These are phyloP conservation scores for Aphanomyces invadans DNA, from an alignment of 352 stramenopile species.

Conservation along the genomic window DNA sequence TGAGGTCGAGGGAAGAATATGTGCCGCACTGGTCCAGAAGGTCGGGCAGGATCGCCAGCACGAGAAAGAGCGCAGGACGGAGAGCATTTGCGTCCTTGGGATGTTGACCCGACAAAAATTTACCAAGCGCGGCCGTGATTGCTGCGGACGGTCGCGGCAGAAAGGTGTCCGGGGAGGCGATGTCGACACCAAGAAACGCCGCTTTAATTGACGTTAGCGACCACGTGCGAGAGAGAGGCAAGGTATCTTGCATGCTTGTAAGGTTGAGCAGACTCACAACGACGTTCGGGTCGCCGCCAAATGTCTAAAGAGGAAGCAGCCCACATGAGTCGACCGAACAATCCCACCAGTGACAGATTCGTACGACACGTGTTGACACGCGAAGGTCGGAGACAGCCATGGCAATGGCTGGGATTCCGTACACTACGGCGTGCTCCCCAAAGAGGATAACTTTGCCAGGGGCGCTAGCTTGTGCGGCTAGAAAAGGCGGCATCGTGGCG, in stretches of 20 bases:
- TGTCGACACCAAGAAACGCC: constrained; percentile 31
- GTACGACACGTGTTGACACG: constrained; percentile 67
- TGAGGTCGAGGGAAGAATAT: no score
- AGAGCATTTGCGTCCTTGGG: constrained; percentile 36
- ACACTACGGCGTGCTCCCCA: constrained; percentile 86
- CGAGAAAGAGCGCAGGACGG: constrained; percentile 14
- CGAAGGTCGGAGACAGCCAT: constrained; percentile 76
- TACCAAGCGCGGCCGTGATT: constrained; percentile 43
- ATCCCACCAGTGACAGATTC: no score
- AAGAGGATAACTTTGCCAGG: constrained; percentile 87
- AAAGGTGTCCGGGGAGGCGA: constrained; percentile 40
- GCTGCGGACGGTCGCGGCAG: constrained; percentile 37
- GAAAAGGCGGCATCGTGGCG: not conserved
- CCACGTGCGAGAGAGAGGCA: constrained; percentile 36
- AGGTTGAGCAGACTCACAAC: constrained; percentile 53
- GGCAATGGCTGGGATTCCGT: constrained; percentile 75
- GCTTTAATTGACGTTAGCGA: constrained; percentile 28
- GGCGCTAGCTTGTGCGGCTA: constrained; percentile 28
- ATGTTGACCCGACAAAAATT: constrained; percentile 37
- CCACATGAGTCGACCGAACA: no score
- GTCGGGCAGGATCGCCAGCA: constrained; percentile 14
- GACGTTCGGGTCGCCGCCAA: constrained; percentile 26
- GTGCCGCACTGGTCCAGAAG: constrained; percentile 4
- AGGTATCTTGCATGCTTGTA: constrained; percentile 29
- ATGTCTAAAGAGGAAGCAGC: not conserved